phyloP scores from a whole-genome alignment of 2,329 filamentous ascomycete species.

The Colletotrichum tropicicola region DNA sequence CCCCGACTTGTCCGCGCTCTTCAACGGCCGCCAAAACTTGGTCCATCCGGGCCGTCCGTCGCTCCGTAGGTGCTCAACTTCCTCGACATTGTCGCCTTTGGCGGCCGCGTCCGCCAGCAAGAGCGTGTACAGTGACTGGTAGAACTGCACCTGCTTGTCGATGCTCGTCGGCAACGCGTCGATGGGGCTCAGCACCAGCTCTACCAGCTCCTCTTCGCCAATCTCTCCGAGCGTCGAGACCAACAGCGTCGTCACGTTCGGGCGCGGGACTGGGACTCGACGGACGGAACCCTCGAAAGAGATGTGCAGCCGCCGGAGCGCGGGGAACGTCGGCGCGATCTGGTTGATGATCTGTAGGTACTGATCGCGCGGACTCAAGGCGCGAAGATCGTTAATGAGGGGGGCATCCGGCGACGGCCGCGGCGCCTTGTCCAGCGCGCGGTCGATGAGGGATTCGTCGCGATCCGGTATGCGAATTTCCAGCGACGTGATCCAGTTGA shows the following conservation, averaged over 20 bases:
- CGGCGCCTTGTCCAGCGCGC: conserved; percentile 18
- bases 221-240: conserved; percentile 29
- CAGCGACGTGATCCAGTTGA: conserved; percentile 28
- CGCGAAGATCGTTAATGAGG: conserved; percentile 7
- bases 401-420: conserved; percentile 5
- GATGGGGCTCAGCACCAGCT: conserved; percentile 12
- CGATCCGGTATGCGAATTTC: conserved; percentile 29
- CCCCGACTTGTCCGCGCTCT: background rate
- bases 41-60: conserved; percentile 28
- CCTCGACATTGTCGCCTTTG: conserved; percentile 9
- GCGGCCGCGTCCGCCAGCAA: conserved; percentile 7
- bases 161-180: conserved; percentile 11
- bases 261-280: conserved; percentile 21
- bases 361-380: conserved; percentile 11
- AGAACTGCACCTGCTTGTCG: conserved; percentile 26
- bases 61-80: conserved; percentile 23
- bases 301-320: conserved; percentile 27
- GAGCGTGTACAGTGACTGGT: conserved; percentile 26
- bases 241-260: conserved; percentile 25
- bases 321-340: conserved; percentile 21
- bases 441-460: conserved; percentile 26
- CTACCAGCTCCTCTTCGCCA: conserved; percentile 15
- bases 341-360: conserved; percentile 19
- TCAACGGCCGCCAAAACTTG: conserved; percentile 28
- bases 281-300: conserved; percentile 30